Evolutionary conservation across 2,329 filamentous ascomycete species (phyloP).

Genomic region (Ceratocystis smalleyi): DNA sequence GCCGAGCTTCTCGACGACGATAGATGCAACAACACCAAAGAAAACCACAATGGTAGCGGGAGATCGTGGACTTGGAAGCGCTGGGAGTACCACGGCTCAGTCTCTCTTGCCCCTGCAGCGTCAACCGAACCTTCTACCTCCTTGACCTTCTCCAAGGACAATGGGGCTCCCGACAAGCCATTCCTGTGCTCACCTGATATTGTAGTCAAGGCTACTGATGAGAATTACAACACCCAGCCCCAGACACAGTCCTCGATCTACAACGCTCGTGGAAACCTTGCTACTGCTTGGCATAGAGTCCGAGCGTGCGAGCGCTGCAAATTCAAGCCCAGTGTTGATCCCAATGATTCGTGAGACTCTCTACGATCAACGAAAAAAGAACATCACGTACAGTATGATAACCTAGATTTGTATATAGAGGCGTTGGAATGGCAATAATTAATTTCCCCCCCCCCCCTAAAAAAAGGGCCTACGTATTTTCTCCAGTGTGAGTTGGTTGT

Average conservation of each 20-base stretch:
- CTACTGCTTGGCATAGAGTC: slow-evolving; percentile 52
- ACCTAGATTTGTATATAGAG: slow-evolving; percentile 2
- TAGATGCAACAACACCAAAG: slow-evolving; percentile 24
- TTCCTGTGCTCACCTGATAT: slow-evolving; percentile 33
- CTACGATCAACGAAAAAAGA: neutral
- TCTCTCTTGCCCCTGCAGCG: slow-evolving; percentile 19
- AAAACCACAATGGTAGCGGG: slow-evolving; percentile 25
- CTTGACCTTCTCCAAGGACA: neutral
- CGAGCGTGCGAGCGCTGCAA: slow-evolving; percentile 24
- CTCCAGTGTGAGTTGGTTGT: neutral
- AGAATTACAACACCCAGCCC: slow-evolving; percentile 51
- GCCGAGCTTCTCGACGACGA: slow-evolving; percentile 40
- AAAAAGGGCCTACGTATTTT: neutral
- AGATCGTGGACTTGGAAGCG: slow-evolving; percentile 45
- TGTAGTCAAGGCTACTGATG: slow-evolving; percentile 51
- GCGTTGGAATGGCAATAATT: neutral
- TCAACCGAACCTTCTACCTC: slow-evolving; percentile 10
- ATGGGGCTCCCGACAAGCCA: slow-evolving; percentile 16
- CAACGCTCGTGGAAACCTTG: slow-evolving; percentile 49
- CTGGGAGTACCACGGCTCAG: slow-evolving; percentile 41
- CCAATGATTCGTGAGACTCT: neutral
- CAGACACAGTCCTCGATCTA: slow-evolving; percentile 44
- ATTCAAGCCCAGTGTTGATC: neutral
- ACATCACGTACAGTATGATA: neutral
- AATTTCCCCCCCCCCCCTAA: too few species aligned